Base-by-base conservation (phyloP, 768 basidiomycete species). In the Termitomyces sp. region DNA sequence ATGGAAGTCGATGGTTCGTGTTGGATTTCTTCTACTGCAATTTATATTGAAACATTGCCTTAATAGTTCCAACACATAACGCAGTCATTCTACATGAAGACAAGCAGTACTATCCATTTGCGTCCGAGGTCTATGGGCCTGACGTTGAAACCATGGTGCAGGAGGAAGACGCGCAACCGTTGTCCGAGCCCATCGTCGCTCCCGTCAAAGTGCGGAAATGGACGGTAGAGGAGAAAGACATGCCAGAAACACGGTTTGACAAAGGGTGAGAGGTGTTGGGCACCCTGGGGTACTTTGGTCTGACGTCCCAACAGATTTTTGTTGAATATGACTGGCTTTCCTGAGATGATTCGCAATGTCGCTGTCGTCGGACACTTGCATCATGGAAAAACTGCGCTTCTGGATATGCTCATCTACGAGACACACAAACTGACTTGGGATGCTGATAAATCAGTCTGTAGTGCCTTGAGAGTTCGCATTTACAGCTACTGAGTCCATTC, bases 331-430 rank as follows among this genome's bases (percentile, higher is more conserved):
- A 89, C 91, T 65, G 78, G 82, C 11, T 91, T 93, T 70, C 95
- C 94, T 26, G 89, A 93, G 55, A 96, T 94, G 87, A 84, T 98
- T 67, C 85, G 97, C 51, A 98, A 98, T 70, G 90, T 99, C 28
- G 94, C 94, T 51, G 82, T 99, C 17, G 95, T 95, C 15, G 97
- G 97, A 14, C 96, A 98, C 67, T 73, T 99, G 50, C 97, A 99
- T 66, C 97, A 99, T 66, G 97, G 97, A 64, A 99, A 99, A 76
- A 98, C 97, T 0, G 88, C 93, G 1, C 75, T 99, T 48, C 76
- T 99, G 83, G 97, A 99, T 70, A 98, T 98, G 93, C 81, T 99
- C 57, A 86, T 95, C 7, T 89, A 92, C 62, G 94, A 98, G 73
- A 99, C 97, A 0, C 97, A 99, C 72, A 93, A 94, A 70, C 75